These are phyloP conservation scores for Ophiocordyceps robertsii DNA, from an alignment of 2,329 filamentous ascomycete species.

Conservation along the genomic window DNA sequence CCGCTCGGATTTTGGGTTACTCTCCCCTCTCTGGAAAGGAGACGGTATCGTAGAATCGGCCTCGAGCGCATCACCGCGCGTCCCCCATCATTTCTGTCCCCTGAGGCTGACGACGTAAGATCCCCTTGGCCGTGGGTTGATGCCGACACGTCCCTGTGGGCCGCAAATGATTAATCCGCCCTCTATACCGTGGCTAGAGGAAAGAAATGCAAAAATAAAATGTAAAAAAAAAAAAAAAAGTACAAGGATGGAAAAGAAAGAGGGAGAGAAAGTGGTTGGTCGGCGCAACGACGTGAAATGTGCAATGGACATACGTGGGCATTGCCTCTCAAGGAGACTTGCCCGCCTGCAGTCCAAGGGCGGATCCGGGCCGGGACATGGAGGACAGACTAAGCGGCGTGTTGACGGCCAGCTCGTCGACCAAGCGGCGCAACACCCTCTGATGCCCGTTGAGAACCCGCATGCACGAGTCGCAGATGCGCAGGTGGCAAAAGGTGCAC, in stretches of 20 bases:
- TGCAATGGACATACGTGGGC: not conserved
- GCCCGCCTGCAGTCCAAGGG: conserved; percentile 7
- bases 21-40: too few species aligned
- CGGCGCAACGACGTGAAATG: not conserved
- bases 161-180: too few species aligned
- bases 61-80: too few species aligned
- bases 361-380: conserved; percentile 8
- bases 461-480: conserved; percentile 36
- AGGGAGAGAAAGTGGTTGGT: not conserved
- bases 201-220: not conserved
- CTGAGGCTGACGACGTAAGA: too few species aligned
- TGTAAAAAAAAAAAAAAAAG: not conserved
- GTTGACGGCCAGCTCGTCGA: conserved; percentile 15
- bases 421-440: conserved; percentile 27
- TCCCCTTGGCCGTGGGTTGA: too few species aligned
- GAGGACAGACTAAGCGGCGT: conserved; percentile 9
- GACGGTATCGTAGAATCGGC: too few species aligned
- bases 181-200: not conserved
- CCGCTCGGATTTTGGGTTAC: too few species aligned
- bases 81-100: too few species aligned
- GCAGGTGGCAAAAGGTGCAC: conserved; percentile 36
- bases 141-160: too few species aligned
- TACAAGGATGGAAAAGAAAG: not conserved
- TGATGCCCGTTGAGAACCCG: conserved; percentile 25
- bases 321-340: not conserved